Base-by-base conservation (phyloP, 345 rosid species). In the Rhizophora apiculata region DNA sequence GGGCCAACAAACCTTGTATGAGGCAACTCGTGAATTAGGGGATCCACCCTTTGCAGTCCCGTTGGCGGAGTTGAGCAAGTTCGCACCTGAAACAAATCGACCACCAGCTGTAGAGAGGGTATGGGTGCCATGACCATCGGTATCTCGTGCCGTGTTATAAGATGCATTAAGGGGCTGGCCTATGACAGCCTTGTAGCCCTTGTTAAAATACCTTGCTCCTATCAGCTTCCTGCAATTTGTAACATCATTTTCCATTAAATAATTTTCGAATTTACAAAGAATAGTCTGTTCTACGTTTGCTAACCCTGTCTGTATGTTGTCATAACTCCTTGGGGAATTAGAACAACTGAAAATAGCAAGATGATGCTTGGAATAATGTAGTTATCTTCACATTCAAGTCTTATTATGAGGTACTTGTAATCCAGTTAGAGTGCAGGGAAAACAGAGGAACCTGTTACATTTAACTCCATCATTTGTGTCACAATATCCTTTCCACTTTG, bases 41-140 rank as follows among this genome's bases (percentile, higher is more conserved):
- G 96, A 80, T 11, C 92, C 96, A 0, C 95, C 95, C 39, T 83
- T 87, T 0, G 90, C 92, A n/a, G 95, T 87, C 3, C 92, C 96
- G 26, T 85, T 81, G 13, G 83, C 88, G 1, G 65, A 4, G 1
- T 88, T 88, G 11, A 82, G 77, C 2, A 84, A 70, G 57, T 52
- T 82, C 18, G 84, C 92, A 15, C 82, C 82, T 1, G 74, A 60
- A 39, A 85, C 92, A 66, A 84, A 84, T 63, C 60, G 81, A 1
- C 96, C 92, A 0, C 64, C 90, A 1, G 96, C 88, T 0, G 92
- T 85, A 30, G 96, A 87, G 7, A 89, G 78, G 6, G 96, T 89
- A 52, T 85, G 88, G 6, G 79, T 67, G 13, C 96, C 92, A 63
- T 89, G 90, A 20, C 92, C 92, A 13, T 74, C 37, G 0, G 3